Evolutionary conservation across 2,329 filamentous ascomycete genomes (phyloP), one percentile per base, ranked within the genome.

Genomic region (Aspergillus floridensis): DNA sequence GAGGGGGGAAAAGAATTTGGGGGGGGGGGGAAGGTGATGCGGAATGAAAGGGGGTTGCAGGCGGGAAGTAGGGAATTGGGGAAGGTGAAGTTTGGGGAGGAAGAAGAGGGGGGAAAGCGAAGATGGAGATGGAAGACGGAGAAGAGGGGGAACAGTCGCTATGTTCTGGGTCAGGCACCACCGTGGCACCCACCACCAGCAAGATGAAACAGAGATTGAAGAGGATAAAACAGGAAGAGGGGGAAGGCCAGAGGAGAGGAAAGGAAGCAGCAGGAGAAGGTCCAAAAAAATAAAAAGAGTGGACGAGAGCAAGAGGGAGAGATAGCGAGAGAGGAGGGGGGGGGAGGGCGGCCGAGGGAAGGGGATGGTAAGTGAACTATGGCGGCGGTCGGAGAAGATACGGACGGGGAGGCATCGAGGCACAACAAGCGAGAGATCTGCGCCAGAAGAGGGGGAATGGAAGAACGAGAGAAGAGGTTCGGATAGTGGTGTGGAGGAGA

Each of bases 381-480:
- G 38, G 38, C 38, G 38, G 38, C 38, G 38, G 38, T 41, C 38
- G 38, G 38, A 41, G 38, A 41, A 41, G 32, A 12, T 35, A 10
- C 32, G 53, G 53, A 53, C 19, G 53, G 38, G 35, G 51, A 38
- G 19, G 46, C 50, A 56, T 32, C 32, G 47, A 58, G 53, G 56
- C 49, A 60, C 29, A 44, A 44, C n/a, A 24, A 49, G 52, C 32
- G 48, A 50, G 47, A 41, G 44, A 32, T 47, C n/a, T 41, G n/a
- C 32, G 53, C 49, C 41, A 47, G 32, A 52, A 50, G 44, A 57
- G 35, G 57, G 57, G 32, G 49, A 50, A 53, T 53, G 54, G 64
- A 65, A 67, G 65, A 69, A 63, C 59, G 65, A 72, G 64, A 70
- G 64, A 65, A 68, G 62, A 59, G 64, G 66, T 62, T 66, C 63